Evolutionary conservation across 1,139 yeast species (phyloP).

Genomic region (Debaryomycetaceae sp.): DNA sequence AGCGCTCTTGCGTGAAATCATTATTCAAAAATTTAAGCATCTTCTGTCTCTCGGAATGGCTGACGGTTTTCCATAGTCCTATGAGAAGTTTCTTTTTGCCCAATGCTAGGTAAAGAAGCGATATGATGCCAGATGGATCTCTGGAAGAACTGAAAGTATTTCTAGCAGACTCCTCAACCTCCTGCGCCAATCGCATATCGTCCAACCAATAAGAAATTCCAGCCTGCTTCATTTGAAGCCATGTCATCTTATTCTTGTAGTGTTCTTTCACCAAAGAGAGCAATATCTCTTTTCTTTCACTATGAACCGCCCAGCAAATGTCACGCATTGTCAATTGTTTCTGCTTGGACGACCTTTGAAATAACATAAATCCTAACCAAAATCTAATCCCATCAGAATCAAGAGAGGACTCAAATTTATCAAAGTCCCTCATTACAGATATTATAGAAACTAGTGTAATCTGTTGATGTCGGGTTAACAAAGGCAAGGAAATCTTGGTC

Average conservation of each 20-base stretch:
- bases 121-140: conserved; percentile 70
- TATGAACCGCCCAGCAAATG: conserved; percentile 82
- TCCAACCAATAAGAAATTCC: conserved; percentile 77
- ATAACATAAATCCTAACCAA: conserved; percentile 68
- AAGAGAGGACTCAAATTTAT: conserved; percentile 43
- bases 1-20: conserved; percentile 69
- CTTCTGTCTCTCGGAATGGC: conserved; percentile 78
- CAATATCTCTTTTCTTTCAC: conserved; percentile 70
- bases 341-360: conserved; percentile 45
- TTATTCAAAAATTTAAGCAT: conserved; percentile 73
- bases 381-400: conserved; percentile 76
- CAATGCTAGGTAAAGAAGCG: conserved; percentile 75
- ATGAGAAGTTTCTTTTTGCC: conserved; percentile 70
- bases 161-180: conserved; percentile 67
- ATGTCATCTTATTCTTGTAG: conserved; percentile 45
- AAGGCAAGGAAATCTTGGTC: conserved; percentile 66
- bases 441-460: conserved; percentile 72
- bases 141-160: conserved; percentile 59
- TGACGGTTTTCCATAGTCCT: conserved; percentile 80
- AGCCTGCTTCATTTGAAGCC: conserved; percentile 59
- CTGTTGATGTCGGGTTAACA: conserved; percentile 87
- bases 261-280: conserved; percentile 50
- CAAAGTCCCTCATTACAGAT: conserved; percentile 57
- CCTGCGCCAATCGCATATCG: conserved; percentile 40
- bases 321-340: conserved; percentile 68